Base-by-base conservation (phyloP, 768 basidiomycete genomes). In the Lactarius deliciosus region DNA sequence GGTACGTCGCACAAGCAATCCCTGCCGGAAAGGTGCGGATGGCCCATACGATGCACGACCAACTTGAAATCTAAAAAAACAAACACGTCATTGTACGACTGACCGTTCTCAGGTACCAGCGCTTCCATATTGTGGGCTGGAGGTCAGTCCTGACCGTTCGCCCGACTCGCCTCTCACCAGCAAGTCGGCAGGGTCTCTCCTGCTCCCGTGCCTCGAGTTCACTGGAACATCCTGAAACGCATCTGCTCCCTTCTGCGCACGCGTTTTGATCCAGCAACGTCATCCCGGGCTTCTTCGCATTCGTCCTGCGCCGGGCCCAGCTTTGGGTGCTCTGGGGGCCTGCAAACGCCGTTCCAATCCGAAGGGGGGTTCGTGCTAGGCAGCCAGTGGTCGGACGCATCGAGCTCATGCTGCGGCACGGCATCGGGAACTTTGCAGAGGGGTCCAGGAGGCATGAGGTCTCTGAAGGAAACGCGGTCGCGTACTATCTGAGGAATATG, bases 1-100 rank as follows among this genome's bases (percentile, higher is more conserved):
- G 87, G 88, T 89, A 87, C 72, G 83, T 83, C 0, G 80, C 82
- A 0, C 81, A 85, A 65, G 82, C 90, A 45, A 90, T 90, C 75
- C 85, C 84, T 1, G 86, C 82, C 0, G 83, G 83, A 77, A 89
- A 88, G 81, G 88, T 86, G 70, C 18, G 73, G 15, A 28, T 28
- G 6, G 18, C 30, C 28, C 20, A 8, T 18, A n/a, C 20, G 20
- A 45, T 7, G 43, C 20, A 18, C 34, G 10, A 28, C n/a, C 34
- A 16, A 10, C 34, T 34, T 34, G 34, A 34, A 34, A 34, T 6
- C 20, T 55, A n/a, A 36, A 32, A 47, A 15, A 9, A 10, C 20
- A 32, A 20, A n/a, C 28, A 30, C 15, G 30, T 16, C 6, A 28
- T 55, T 28, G 25, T 28, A 15, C 13, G 16, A 11, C 22, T 40